Percentiles rank a stretch among this genome's conserved stretches.
phyloP scores from a whole-genome alignment of 78 protist genomes.

The Monosiga brevicollis region DNA sequence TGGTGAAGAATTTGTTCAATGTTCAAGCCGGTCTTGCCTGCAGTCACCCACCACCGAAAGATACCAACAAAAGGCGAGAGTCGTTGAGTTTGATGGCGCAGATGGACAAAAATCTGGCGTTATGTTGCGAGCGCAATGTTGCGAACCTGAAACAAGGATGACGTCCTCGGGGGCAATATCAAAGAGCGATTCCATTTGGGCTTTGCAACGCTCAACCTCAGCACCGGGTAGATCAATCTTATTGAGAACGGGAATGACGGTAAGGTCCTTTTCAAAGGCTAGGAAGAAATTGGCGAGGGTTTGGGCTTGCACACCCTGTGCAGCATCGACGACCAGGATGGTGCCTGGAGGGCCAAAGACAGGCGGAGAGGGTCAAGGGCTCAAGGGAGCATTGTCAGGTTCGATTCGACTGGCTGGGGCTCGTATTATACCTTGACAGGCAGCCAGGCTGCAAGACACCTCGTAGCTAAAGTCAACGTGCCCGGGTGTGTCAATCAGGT shows the following conservation, averaged over 20 bases:
- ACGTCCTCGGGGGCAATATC: conserved; percentile 43
- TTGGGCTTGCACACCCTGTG: conserved; percentile 37
- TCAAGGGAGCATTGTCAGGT: not conserved
- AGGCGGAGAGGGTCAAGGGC: conserved; percentile 9
- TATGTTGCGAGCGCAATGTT: not conserved
- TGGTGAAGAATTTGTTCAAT: conserved; percentile 44
- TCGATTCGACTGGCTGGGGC: not conserved
- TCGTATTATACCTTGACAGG: too few relatives aligned
- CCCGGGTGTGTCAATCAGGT: conserved; percentile 89
- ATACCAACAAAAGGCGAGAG: too few relatives aligned
- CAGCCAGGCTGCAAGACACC: conserved; percentile 14
- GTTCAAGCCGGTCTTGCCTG: conserved; percentile 41
- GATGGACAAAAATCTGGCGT: too few relatives aligned
- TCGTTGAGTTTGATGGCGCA: too few relatives aligned
- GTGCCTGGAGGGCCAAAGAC: conserved; percentile 40
- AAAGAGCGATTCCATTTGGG: not conserved
- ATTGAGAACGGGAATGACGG: conserved; percentile 47
- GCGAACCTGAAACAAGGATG: not conserved
- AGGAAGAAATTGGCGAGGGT: conserved; percentile 34
- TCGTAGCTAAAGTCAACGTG: conserved; percentile 83
- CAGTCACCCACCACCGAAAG: too few relatives aligned
- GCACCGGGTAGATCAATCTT: conserved; percentile 45
- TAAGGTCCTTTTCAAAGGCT: not conserved
- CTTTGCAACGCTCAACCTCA: not conserved
- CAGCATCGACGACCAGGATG: conserved; percentile 43